A percentile compares a stretch with the other conserved stretches of the same genome.
Evolutionary conservation across 192 early-diverging fungal species (phyloP).

Genomic region (Entomortierella lignicola): DNA sequence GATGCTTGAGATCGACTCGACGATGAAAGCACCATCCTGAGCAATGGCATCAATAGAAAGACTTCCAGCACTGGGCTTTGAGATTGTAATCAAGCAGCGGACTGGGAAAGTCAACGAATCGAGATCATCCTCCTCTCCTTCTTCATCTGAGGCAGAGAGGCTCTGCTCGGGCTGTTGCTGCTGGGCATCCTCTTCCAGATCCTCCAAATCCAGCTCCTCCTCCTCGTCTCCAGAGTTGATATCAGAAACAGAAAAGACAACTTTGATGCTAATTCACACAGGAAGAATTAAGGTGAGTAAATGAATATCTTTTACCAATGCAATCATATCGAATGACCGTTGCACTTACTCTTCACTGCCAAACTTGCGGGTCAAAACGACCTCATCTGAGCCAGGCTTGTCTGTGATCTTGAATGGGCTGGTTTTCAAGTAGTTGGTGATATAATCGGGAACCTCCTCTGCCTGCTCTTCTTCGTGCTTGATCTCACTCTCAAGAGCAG

Average conservation of each 20-base stretch:
- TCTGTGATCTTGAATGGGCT: conserved; percentile 77
- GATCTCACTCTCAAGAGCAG: conserved; percentile 42
- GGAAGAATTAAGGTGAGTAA: conserved; percentile 6
- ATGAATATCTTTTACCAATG: too few relatives aligned
- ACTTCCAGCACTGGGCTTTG: conserved; percentile 74
- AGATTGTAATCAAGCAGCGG: conserved; percentile 82
- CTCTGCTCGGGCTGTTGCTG: conserved; percentile 37
- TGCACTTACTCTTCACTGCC: conserved; percentile 89
- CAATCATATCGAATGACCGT: too few relatives aligned
- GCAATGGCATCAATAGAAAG: conserved; percentile 84
- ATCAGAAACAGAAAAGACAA: conserved; percentile 88
- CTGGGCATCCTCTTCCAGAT: conserved; percentile 53
- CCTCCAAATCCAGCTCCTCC: conserved; percentile 68
- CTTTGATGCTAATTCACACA: conserved; percentile 71
- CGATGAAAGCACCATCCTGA: conserved; percentile 87
- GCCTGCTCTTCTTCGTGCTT: conserved; percentile 52
- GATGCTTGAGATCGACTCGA: conserved; percentile 84
- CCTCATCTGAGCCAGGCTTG: conserved; percentile 80
- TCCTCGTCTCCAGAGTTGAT: conserved; percentile 82
- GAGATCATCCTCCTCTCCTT: conserved; percentile 76
- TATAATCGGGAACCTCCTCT: conserved; percentile 42
- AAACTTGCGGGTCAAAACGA: conserved; percentile 84
- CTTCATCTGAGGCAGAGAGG: conserved; percentile 60
- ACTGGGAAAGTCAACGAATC: conserved; percentile 74
- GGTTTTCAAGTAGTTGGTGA: conserved; percentile 49